Evolutionary conservation across 106 monocot species (phyloP), one percentile per base, ranked within the genome.

Genomic region (Cymbidium sinense): DNA sequence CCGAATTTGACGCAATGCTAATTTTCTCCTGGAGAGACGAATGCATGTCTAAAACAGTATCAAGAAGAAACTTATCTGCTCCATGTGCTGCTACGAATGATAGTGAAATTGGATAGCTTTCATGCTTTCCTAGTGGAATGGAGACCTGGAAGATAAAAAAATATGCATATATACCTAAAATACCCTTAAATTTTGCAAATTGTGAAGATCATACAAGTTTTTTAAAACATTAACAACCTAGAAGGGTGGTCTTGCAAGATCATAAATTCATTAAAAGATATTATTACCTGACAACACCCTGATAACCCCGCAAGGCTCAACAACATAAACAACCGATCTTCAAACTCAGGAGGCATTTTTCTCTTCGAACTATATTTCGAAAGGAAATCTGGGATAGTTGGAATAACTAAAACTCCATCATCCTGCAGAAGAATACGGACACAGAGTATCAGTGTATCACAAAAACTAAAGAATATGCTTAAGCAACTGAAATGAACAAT

Each of bases 81-180:
- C 98, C 98, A 81, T 98, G 90, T 77, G 98, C 85, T 70, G 94
- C 92, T 77, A 98, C 72, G 27, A 92, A 83, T 35, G 98, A 98
- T 64, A 98, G 13, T 33, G 98, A 94, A 72, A 98, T 81, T 28
- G 88, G 87, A 80, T 78, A 80, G 61, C 77, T 78, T 47, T 94
- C 92, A 82, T 87, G 86, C 79, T 86, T 94, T 35, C 92, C 98
- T 70, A 98, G 78, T 79, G 98, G 98, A 58, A 98, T 50, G 6
- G 83, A 77, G 52, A 87, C 86, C 98, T 98, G 85, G 7, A 77
- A 47, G 36, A 81, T 8, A 19, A 62, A 65, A 58, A 54, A 54
- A 82, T 74, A 37, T 43, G 27, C 21, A 62, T 75, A 73, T 50
- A 54, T 0, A 25, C 33, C 10, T 17, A 71, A 36, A 71, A 37